Base-by-base conservation (phyloP, 139 green algal species). In the Picochlorum sp. region DNA sequence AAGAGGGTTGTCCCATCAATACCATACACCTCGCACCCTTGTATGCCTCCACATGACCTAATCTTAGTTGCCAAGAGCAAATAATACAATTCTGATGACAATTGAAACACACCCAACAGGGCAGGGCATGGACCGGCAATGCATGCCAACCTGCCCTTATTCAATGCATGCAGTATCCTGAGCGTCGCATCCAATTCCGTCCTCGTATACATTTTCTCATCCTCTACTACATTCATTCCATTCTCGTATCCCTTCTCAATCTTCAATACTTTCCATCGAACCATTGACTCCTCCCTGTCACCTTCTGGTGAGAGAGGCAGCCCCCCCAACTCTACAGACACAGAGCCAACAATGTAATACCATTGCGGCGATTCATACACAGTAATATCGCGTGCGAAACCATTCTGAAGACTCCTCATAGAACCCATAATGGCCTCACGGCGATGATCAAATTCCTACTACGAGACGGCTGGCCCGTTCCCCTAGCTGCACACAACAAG, bases 11-110 rank as follows among this genome's bases (percentile, higher is more conserved):
- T 92, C 30, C 82, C 75, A 8, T 79, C 79, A 28, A 97, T 84
- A 45, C 82, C 73, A 65, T 93, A 96, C 56, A 97, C 81, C 3
- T 20, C 18, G 67, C 83, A 8, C 84, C 86, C 89, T 32, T 76
- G 84, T 32, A 97, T 72, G 45, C 32, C 76, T 9, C 90, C 91
- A 37, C 94, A 69, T 15, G 77, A 68, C 2, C 81, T 66, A 24
- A 78, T 69, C 28, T 83, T 76, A 0, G 87, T 94, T 32, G 94
- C 68, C 45, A 98, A 68, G 58, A 98, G 78, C 59, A 98, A 74
- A 72, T 98, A 98, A 74, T 87, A 88, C 34, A 41, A 11, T 5
- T 77, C 74, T 59, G 88, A 81, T 32, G 58, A 23, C 14, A 45
- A 68, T 15, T 32, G 32, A 47, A 77, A 86, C 26, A 84, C 88